A percentile compares a stretch with the other conserved stretches of the same genome.
Evolutionary conservation across 768 basidiomycete genomes (phyloP).

Genomic region (Lepiota subincarnata): DNA sequence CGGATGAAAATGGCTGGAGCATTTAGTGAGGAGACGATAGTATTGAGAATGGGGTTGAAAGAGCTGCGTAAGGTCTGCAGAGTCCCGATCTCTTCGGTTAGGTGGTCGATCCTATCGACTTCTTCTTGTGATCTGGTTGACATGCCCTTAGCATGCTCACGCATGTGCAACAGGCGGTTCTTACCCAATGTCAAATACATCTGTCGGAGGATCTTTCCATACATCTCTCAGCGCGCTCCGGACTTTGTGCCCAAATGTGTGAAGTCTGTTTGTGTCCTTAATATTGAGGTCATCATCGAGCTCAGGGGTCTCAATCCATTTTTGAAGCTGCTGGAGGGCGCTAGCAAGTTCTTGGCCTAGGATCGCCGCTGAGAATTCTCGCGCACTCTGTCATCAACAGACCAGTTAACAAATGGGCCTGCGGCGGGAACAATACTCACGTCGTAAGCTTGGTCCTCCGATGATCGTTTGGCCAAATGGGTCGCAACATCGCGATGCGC

Average conservation of each 20-base stretch:
- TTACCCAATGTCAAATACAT: constrained; percentile 83
- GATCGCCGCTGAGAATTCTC: constrained; percentile 73
- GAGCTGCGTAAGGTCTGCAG: constrained; percentile 73
- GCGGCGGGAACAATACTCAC: constrained; percentile 35
- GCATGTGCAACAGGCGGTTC: constrained; percentile 16
- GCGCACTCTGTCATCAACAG: constrained; percentile 59
- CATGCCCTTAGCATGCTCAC: background rate
- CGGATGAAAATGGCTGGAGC: constrained; percentile 88
- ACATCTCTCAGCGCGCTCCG: constrained; percentile 64
- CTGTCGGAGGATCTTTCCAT: constrained; percentile 65
- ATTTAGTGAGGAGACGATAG: constrained; percentile 76
- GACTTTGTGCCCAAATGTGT: constrained; percentile 50
- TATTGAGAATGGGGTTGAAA: constrained; percentile 79
- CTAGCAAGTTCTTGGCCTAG: constrained; percentile 82
- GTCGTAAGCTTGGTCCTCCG: constrained; percentile 78
- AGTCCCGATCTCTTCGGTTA: constrained; percentile 73
- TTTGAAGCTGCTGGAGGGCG: constrained; percentile 56
- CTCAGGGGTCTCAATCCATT: constrained; percentile 43
- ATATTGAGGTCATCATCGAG: constrained; percentile 41
- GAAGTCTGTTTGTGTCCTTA: constrained; percentile 37
- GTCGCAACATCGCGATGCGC: constrained; percentile 62
- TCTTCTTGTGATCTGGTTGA: constrained; percentile 65
- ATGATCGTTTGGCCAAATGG: constrained; percentile 66
- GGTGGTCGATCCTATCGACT: constrained; percentile 56
- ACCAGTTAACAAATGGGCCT: background rate